Evolutionary conservation across 139 green algal species (phyloP), one percentile per base, ranked within the genome.

Genomic region (Micractinium conductrix): DNA sequence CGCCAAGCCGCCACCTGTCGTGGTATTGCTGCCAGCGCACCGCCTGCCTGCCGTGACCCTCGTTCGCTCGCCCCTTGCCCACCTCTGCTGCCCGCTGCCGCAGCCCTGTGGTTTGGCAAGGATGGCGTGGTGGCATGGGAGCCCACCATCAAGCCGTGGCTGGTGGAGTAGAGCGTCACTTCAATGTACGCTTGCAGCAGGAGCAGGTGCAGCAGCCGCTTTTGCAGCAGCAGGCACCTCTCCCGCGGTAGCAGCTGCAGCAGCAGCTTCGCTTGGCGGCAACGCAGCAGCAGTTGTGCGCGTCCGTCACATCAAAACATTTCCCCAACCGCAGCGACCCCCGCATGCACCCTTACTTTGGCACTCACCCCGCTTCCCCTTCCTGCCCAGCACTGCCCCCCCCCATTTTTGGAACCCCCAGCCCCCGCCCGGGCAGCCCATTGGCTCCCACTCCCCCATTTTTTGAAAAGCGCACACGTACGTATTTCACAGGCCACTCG

Each of bases 41-140:
- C 37, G 62, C 62, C 26, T 28, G 16, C 4, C 16, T 67, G 58
- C 58, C 17, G 16, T 30, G 16, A 9, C 21, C 58, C 48, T 16
- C 48, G 17, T n/a, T 8, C n/a, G 30, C n/a, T 42, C 9, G 7
- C 33, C n/a, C 63, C 21, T n/a, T 43, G 63, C 69, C 16, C 38
- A 26, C 3, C 71, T 78, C 71, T 78, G 71, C 16, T 7, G 43
- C 8, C 22, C n/a, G n/a, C 42, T 16, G 37, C 43, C 87, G 87
- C 94, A 94, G 93, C 79, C 16, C 85, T 98, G 43, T 98, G 95
- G 95, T 98, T 98, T 89, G 85, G 88, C 40, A 87, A 90, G 26
- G 89, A 95, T 69, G 92, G 84, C 60, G 17, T 95, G 2, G 74
- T 91, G 7, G 80, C 83, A 12, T 98, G 93, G 93, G 74, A 89